Evolutionary conservation across 768 basidiomycete species (phyloP), one percentile per base, ranked within the genome.

Genomic region (Flagelloscypha sp.): DNA sequence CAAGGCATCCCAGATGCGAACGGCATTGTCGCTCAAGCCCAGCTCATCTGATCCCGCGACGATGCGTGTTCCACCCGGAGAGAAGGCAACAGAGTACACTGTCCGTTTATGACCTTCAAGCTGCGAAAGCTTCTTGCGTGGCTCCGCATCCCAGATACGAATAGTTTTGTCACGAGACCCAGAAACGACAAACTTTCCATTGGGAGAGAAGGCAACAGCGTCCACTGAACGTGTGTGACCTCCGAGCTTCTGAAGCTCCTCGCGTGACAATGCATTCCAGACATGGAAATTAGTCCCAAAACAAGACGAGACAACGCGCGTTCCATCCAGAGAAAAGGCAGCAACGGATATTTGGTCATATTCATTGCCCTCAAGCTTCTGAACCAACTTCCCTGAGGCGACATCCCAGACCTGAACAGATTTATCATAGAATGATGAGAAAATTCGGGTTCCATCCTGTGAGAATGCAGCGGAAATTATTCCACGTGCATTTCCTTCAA

Each of bases 21-120:
- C 29, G 27, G 35, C 43, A 11, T 17, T 37, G 27, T 48, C 47
- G n/a, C n/a, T n/a, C n/a, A n/a, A n/a, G n/a, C n/a, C n/a, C n/a
- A n/a, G n/a, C n/a, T n/a, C n/a, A 11, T n/a, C 6, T 12, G 40
- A 48, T 15, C 47, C 48, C 24, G 48, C 44, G 4, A 40, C 49
- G 33, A 50, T 44, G n/a, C 24, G 33, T 31, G 16, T 27, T 12
- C 46, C 47, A 18, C 33, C 42, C 9, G 37, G 30, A 0, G 45
- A 47, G 24, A 47, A 42, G 5, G 38, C 33, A 27, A 32, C 44
- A 10, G 27, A 41, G 6, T 6, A 13, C 13, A 36, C 36, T 23
- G 11, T 7, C 20, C 28, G 27, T 22, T 9, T 12, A 4, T 16
- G 22, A 16, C 19, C 42, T 12, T 12, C 10, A 6, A 21, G 24